Evolutionary conservation across 495 filamentous ascomycete genomes (phyloP), one percentile per base, ranked within the genome.

Genomic region (Podospora didyma): DNA sequence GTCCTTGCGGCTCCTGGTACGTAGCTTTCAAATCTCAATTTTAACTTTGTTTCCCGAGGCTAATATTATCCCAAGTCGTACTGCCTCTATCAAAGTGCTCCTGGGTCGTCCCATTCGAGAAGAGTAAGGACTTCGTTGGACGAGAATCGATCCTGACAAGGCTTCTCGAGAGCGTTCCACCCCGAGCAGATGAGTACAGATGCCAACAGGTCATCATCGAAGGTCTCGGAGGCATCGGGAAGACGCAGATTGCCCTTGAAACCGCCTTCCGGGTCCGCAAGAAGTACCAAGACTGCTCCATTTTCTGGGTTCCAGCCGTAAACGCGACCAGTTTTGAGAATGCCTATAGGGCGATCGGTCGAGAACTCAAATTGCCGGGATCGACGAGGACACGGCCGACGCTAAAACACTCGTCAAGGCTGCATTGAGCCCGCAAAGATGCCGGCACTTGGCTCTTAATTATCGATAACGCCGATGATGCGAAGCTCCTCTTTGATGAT

Each of bases 221-320:
- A 24, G 78, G 78, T 21, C 71, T 80, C 14, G 77, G 78, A 69
- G 62, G 62, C 7, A 56, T 60, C 46, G 80, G 75, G 10, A 83
- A 82, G 65, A 78, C 77, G 1, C 75, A 82, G 54, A 73, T 82
- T 46, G 79, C 80, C 2, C 76, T 84, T 51, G 76, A 83, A 59
- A 75, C 72, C 50, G 69, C 69, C 19, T 82, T 78, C 64, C 69
- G 65, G 12, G 65, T 71, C 14, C 61, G 60, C 58, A 64, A 73
- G 23, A 23, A 56, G 3, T 44, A 68, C 39, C 73, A 75, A 3
- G 60, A 67, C 17, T 68, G 56, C 7, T 71, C 65, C 53, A 59
- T 82, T 19, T 77, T 80, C 57, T 82, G 76, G 79, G 66, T 79
- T 0, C 68, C 74, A 19, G 73, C 67, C 0, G 58, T 70, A 21